phyloP scores from a whole-genome alignment of 2,329 filamentous ascomycete species.

The Cryphonectria parasitica region DNA sequence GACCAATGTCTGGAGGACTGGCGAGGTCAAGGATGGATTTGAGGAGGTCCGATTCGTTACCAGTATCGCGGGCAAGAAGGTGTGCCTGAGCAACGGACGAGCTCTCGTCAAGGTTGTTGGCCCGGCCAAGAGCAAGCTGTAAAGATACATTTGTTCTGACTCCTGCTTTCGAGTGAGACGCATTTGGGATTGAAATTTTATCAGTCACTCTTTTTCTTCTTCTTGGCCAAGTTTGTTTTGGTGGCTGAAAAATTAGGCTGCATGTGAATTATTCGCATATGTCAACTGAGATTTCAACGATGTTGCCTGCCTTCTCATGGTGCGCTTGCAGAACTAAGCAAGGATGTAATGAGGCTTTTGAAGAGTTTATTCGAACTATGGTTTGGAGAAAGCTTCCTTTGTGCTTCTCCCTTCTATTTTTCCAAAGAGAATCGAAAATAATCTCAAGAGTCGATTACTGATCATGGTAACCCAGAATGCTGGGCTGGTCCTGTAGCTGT shows the following conservation, averaged over 20 bases:
- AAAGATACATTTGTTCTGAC: constrained; percentile 35
- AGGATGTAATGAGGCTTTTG: neutral
- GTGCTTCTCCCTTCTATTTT: neutral
- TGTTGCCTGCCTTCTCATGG: neutral
- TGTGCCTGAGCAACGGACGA: constrained; percentile 84
- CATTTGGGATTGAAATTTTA: too few species aligned
- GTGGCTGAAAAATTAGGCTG: neutral
- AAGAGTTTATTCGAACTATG: neutral
- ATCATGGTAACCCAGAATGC: neutral
- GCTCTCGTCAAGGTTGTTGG: constrained; percentile 72
- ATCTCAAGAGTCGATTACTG: neutral
- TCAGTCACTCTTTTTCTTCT: too few species aligned
- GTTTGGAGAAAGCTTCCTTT: neutral
- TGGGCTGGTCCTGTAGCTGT: neutral
- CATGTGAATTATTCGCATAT: neutral
- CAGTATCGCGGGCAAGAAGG: constrained; percentile 76
- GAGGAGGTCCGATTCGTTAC: constrained; percentile 86
- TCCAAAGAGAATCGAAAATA: too few species aligned
- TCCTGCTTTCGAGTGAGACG: neutral
- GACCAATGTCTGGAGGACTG: constrained; percentile 80
- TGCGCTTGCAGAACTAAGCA: neutral
- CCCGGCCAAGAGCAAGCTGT: constrained; percentile 65
- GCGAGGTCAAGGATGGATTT: constrained; percentile 67
- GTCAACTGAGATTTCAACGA: neutral
- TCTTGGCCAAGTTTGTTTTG: neutral